A percentile compares a stretch with the other conserved stretches of the same genome.
Evolutionary conservation across 768 basidiomycete species (phyloP).

Genomic region (Coprinopsis sp.): DNA sequence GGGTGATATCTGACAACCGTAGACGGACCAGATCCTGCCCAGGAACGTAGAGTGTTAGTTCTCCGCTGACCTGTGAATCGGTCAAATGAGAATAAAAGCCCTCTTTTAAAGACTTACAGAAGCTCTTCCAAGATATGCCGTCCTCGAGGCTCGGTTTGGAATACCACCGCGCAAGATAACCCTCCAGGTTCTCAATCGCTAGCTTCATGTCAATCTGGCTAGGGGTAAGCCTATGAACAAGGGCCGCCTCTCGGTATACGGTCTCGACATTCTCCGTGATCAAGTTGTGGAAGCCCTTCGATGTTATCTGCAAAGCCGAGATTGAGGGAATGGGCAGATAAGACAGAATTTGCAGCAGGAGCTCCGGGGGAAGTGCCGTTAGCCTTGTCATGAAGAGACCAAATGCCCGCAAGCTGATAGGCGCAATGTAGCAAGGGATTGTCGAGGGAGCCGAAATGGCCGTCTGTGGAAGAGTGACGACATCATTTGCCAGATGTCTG

Average conservation of each 20-base stretch:
- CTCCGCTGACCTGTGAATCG: neutral
- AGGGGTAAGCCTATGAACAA: neutral
- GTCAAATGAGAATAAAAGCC: neutral
- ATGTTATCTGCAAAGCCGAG: slow-evolving; percentile 7
- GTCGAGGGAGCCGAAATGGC: too few species aligned
- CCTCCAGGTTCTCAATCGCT: neutral
- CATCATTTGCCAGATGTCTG: too few species aligned
- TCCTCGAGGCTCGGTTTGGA: slow-evolving; percentile 1
- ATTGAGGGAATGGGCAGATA: slow-evolving; percentile 47
- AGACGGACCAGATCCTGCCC: neutral
- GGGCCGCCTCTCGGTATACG: neutral
- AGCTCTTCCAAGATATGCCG: slow-evolving; percentile 2
- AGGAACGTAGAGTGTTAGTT: neutral
- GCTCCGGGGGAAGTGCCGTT: slow-evolving; percentile 50
- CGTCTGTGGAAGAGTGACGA: too few species aligned
- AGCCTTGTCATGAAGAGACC: neutral
- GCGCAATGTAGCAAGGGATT: too few species aligned
- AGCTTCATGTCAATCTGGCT: neutral
- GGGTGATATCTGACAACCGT: neutral
- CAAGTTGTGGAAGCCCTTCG: slow-evolving; percentile 20
- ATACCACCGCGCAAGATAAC: neutral
- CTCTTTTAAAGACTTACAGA: slow-evolving; percentile 1
- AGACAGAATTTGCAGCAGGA: slow-evolving; percentile 44
- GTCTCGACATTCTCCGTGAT: too few species aligned
- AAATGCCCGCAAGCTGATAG: too few species aligned